Percentiles rank a stretch among this genome's conserved stretches.
Conservation (phyloP, 179 eudicot species). For the Corrigiola litoralis region DNA sequence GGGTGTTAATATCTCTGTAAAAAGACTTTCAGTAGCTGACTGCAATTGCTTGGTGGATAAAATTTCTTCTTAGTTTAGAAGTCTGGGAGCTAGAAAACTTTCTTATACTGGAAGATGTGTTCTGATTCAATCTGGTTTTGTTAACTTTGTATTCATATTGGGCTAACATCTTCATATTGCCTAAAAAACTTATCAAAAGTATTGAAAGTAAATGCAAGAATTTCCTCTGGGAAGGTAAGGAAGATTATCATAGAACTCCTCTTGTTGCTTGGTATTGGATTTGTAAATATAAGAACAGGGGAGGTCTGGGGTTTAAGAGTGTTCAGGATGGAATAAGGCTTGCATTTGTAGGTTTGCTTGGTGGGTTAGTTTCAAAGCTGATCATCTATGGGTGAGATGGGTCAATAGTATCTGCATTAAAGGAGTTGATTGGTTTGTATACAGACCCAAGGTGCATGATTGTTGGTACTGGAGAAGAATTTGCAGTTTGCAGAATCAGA, state of each 20-base stretch:
- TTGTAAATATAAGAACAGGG: not conserved
- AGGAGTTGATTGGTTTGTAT: not conserved
- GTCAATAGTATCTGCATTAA: not conserved
- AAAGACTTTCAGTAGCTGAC: not conserved
- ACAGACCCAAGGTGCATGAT: no score
- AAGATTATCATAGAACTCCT: not conserved
- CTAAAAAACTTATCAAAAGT: not conserved
- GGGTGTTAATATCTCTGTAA: no score
- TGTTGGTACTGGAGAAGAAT: no score
- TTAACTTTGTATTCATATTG: not conserved
- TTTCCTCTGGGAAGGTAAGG: not conserved
- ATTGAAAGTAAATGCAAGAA: not conserved
- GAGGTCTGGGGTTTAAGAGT: not conserved
- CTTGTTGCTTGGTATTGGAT: not conserved
- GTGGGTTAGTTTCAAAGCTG: not conserved
- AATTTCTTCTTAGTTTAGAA: not conserved
- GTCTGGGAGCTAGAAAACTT: not conserved
- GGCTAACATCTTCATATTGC: not conserved
- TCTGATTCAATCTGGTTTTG: not conserved
- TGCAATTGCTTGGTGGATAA: not conserved
- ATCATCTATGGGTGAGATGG: not conserved
- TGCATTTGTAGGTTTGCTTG: not conserved
- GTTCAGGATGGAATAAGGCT: not conserved
- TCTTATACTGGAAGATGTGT: not conserved
- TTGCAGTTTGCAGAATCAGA: no score